Evolutionary conservation across 805 yeast genomes (phyloP).

Genomic region (Ogataea dorogensis): DNA sequence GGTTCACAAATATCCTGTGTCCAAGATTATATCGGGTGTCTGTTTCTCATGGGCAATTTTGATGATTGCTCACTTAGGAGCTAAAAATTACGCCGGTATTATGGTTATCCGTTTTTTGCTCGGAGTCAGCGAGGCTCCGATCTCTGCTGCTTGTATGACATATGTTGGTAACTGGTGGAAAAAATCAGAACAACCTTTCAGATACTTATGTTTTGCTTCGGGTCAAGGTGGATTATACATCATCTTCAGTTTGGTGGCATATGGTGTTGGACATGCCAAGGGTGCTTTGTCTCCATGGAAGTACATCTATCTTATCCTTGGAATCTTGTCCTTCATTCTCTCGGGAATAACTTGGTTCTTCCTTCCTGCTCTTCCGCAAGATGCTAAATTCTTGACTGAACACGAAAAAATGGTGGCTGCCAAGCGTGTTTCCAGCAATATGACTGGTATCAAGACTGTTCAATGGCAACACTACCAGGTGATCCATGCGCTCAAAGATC

Average conservation of each 20-base stretch:
- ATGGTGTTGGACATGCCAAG: constrained; percentile 45
- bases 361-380: constrained; percentile 40
- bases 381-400: constrained; percentile 44
- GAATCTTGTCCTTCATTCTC: constrained; percentile 46
- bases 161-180: constrained; percentile 58
- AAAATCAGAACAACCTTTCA: constrained; percentile 40
- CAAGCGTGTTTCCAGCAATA: constrained; percentile 6
- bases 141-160: constrained; percentile 56
- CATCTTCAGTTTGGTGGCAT: constrained; percentile 50
- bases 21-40: constrained; percentile 44
- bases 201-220: constrained; percentile 39
- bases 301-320: constrained; percentile 55
- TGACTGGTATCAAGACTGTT: constrained; percentile 18
- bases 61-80: constrained; percentile 46
- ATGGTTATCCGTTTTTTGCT: constrained; percentile 44
- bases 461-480: constrained; percentile 28
- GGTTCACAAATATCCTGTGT: constrained; percentile 55
- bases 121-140: constrained; percentile 52
- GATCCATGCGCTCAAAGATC: constrained; percentile 23
- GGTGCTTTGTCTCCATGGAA: constrained; percentile 54
- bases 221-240: constrained; percentile 44
- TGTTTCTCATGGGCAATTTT: constrained; percentile 65
- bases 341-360: constrained; percentile 25
- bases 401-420: constrained; percentile 31
- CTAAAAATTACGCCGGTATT: constrained; percentile 44